Conservation (phyloP, 2,329 filamentous ascomycete genomes). For the Aspergillus persii region DNA sequence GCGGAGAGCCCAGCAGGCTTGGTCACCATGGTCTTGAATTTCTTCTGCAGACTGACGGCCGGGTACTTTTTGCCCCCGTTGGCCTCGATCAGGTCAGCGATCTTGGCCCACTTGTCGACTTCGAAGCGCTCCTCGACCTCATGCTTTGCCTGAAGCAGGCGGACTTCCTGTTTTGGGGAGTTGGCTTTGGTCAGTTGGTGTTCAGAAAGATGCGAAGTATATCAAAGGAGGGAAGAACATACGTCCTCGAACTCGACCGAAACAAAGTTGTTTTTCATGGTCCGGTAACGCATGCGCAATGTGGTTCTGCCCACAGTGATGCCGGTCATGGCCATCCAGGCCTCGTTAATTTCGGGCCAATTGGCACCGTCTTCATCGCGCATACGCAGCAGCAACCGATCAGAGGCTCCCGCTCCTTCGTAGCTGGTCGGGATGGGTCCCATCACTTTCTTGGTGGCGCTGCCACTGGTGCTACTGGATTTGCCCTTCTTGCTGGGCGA, state of each 20-base stretch:
- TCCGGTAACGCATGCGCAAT: conserved; percentile 38
- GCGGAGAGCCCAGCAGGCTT: too few relatives aligned
- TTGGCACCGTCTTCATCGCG: conserved; percentile 23
- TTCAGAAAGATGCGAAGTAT: too few relatives aligned
- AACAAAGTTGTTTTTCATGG: conserved; percentile 41
- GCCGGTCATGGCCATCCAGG: conserved; percentile 28
- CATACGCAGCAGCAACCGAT: conserved; percentile 29
- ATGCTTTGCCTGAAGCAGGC: conserved; percentile 35
- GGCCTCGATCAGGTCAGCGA: conserved; percentile 32
- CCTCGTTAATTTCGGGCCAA: conserved; percentile 27
- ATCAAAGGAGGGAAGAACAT: conserved; percentile 11
- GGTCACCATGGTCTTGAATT: conserved; percentile 38
- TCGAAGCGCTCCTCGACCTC: conserved; percentile 42
- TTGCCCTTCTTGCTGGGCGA: conserved; percentile 17
- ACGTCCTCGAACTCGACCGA: conserved; percentile 37
- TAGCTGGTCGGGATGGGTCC: conserved; percentile 23
- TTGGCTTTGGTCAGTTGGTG: too few relatives aligned
- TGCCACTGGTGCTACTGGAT: neutral
- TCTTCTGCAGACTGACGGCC: conserved; percentile 34
- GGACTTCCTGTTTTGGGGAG: conserved; percentile 20
- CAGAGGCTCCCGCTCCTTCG: conserved; percentile 19
- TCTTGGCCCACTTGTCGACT: conserved; percentile 38
- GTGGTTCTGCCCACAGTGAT: conserved; percentile 34
- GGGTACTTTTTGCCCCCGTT: conserved; percentile 35
- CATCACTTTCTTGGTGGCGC: conserved; percentile 8